phyloP scores from a whole-genome alignment of 495 filamentous ascomycete genomes.

The Trichoderma reesei region DNA sequence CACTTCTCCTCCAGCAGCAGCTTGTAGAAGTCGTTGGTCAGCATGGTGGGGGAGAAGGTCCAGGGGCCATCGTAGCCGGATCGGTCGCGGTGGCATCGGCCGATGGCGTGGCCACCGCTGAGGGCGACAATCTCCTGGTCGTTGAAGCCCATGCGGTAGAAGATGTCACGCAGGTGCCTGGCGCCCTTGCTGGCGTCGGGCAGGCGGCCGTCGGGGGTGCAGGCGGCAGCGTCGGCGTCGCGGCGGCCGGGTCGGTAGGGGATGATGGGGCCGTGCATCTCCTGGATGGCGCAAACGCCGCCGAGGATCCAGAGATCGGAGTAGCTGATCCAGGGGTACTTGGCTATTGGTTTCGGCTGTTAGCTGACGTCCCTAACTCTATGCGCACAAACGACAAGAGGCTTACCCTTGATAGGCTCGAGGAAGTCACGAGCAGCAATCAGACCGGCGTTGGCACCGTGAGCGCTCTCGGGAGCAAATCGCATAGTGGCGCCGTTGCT shows the following conservation, averaged over 20 bases:
- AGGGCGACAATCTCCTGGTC: conserved; percentile 95
- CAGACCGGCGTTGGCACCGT: conserved; percentile 91
- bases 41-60: conserved; percentile 89
- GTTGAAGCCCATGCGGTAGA: conserved; percentile 96
- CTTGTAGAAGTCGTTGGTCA: conserved; percentile 92
- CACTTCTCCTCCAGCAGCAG: conserved; percentile 88
- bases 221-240: conserved; percentile 74
- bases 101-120: conserved; percentile 81
- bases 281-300: conserved; percentile 81
- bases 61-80: conserved; percentile 82
- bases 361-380: conserved; percentile 14
- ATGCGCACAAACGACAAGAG: background rate
- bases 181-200: conserved; percentile 77
- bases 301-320: conserved; percentile 93
- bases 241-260: conserved; percentile 83
- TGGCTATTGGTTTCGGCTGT: conserved; percentile 35
- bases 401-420: conserved; percentile 72
- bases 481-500: conserved; percentile 98
- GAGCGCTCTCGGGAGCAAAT: conserved; percentile 82
- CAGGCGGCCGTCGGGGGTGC: conserved; percentile 92
- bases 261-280: conserved; percentile 82
- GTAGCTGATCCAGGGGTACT: conserved; percentile 93
- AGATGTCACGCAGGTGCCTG: conserved; percentile 82
- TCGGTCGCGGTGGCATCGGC: conserved; percentile 83
- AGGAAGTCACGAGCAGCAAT: conserved; percentile 84